Conservation (phyloP, 2,329 filamentous ascomycete genomes). For the Zymoseptoria passerinii region DNA sequence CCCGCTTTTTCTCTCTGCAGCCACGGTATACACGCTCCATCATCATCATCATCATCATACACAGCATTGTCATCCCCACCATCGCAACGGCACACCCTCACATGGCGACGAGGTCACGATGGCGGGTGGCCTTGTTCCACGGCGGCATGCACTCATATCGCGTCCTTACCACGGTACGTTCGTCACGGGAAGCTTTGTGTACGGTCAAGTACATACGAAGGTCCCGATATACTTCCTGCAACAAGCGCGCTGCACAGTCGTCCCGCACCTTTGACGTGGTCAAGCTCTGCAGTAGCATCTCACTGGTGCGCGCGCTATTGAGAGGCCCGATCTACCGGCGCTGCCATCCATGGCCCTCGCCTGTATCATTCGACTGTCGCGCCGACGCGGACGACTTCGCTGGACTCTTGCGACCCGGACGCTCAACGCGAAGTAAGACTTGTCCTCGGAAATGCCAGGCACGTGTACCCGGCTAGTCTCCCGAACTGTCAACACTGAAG, state of each 20-base stretch:
- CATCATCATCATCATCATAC: neutral
- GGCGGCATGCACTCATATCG: neutral
- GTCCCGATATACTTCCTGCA: neutral
- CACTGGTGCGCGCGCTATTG: neutral
- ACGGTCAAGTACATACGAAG: neutral
- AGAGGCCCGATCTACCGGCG: neutral
- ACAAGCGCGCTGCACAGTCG: neutral
- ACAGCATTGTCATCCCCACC: neutral
- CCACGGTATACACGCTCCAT: constrained; percentile 4
- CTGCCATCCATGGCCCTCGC: neutral
- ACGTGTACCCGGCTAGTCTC: constrained; percentile 8
- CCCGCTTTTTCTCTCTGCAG: constrained; percentile 6
- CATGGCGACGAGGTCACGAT: neutral
- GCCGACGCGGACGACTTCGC: neutral
- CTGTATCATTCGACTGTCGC: too few relatives aligned
- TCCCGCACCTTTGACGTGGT: constrained; percentile 16
- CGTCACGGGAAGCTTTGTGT: neutral
- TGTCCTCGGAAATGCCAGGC: constrained; percentile 6
- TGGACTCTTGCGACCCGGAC: neutral
- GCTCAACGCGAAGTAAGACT: neutral
- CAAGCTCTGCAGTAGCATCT: constrained; percentile 18
- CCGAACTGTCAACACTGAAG: too few relatives aligned
- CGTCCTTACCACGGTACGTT: neutral
- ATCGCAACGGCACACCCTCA: neutral
- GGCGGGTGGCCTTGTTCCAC: neutral